These are phyloP conservation scores for Cladosporium velox DNA, from an alignment of 2,329 filamentous ascomycete species.

Conservation along the genomic window DNA sequence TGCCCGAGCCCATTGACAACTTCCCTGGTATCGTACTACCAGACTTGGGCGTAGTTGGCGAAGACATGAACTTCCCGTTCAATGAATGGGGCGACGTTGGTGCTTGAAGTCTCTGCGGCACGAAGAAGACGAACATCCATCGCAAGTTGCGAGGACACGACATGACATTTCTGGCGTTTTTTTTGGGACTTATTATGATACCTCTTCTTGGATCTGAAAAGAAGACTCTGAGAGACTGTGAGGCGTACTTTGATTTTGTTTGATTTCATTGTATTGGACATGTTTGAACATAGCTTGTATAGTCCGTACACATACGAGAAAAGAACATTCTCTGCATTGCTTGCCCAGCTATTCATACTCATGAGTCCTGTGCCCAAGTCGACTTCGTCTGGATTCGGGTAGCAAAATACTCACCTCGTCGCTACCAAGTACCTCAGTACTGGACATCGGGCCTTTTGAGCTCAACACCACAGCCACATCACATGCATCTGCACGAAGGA, in stretches of 20 bases:
- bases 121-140: slow-evolving; percentile 1
- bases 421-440: not conserved
- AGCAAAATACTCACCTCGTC: not conserved
- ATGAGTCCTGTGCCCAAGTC: not conserved
- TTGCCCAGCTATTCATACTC: not conserved
- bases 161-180: not conserved
- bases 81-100: slow-evolving; percentile 19
- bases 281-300: not conserved
- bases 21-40: slow-evolving; percentile 37
- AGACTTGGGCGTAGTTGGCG: slow-evolving; percentile 27
- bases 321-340: not conserved
- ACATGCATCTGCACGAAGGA: not conserved
- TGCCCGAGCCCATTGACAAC: slow-evolving; percentile 23
- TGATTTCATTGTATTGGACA: not conserved
- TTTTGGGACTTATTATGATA: not conserved
- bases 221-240: slow-evolving; percentile 3
- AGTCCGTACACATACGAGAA: not conserved
- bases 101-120: not conserved
- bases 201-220: not conserved
- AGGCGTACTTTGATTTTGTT: not conserved
- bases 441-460: not conserved
- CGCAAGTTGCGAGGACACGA: not conserved
- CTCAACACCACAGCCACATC: not conserved
- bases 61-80: slow-evolving; percentile 18
- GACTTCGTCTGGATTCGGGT: not conserved